A percentile compares a stretch with the other conserved stretches of the same genome.
Conservation (phyloP, 1,284 basidiomycete species). For the Moesziomyces sp. region DNA sequence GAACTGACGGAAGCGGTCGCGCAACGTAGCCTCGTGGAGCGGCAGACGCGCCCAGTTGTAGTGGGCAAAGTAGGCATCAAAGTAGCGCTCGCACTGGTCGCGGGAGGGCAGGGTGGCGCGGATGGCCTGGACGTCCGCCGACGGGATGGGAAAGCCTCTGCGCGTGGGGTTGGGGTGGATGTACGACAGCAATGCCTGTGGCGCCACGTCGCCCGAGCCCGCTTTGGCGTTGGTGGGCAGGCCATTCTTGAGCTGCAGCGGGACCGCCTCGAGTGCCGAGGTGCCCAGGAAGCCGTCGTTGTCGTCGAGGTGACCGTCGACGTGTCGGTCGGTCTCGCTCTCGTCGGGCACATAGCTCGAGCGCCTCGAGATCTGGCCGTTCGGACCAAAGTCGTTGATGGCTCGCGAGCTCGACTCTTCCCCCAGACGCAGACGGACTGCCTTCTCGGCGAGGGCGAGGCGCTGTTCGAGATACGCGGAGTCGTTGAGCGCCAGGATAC, state of each 20-base stretch:
- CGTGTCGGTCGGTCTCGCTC: slow-evolving; percentile 32
- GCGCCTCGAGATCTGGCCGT: slow-evolving; percentile 16
- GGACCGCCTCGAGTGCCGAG: slow-evolving; percentile 42
- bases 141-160: slow-evolving; percentile 45
- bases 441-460: slow-evolving; percentile 43
- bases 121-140: slow-evolving; percentile 42
- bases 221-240: slow-evolving; percentile 15
- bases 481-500: slow-evolving; percentile 41
- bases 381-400: slow-evolving; percentile 4
- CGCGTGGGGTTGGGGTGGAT: slow-evolving; percentile 47
- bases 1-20: slow-evolving; percentile 40
- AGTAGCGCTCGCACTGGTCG: slow-evolving; percentile 46
- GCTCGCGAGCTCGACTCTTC: slow-evolving; percentile 13
- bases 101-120: slow-evolving; percentile 35
- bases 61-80: slow-evolving; percentile 47
- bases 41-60: slow-evolving; percentile 51
- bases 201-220: slow-evolving; percentile 22
- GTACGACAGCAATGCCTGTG: slow-evolving; percentile 33
- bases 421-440: slow-evolving; percentile 24
- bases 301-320: slow-evolving; percentile 43
- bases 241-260: slow-evolving; percentile 38
- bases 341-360: slow-evolving; percentile 40
- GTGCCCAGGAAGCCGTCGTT: slow-evolving; percentile 50
- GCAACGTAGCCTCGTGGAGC: slow-evolving; percentile 27
- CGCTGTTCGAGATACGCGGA: slow-evolving; percentile 41